phyloP scores from a whole-genome alignment of 768 basidiomycete genomes.

The Kwoniella newhampshirensis region DNA sequence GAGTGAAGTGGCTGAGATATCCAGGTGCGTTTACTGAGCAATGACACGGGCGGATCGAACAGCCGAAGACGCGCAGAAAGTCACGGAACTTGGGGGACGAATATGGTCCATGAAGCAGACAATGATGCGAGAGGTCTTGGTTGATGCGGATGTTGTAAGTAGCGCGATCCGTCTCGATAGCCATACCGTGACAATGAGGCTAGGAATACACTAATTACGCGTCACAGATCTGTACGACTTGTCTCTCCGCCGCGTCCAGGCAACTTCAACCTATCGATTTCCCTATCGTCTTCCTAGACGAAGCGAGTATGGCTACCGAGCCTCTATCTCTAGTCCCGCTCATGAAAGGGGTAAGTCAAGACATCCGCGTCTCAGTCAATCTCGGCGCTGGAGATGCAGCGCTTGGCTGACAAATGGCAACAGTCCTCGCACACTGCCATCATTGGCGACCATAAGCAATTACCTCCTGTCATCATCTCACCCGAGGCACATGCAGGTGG shows the following conservation, averaged over 20 bases:
- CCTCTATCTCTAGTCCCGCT: slow-evolving; percentile 85
- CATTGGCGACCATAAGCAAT: slow-evolving; percentile 96
- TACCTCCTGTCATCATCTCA: slow-evolving; percentile 83
- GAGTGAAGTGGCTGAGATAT: slow-evolving; percentile 1
- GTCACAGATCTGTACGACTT: slow-evolving; percentile 68
- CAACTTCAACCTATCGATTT: slow-evolving; percentile 68
- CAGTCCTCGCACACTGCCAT: slow-evolving; percentile 79
- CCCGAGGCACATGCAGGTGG: slow-evolving; percentile 71
- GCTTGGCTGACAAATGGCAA: slow-evolving; percentile 9
- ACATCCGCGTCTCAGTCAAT: not conserved
- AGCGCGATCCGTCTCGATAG: slow-evolving; percentile 41
- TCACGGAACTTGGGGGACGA: slow-evolving; percentile 4
- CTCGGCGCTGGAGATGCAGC: not conserved
- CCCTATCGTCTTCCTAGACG: slow-evolving; percentile 89
- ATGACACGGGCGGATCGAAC: not conserved
- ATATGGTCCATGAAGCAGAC: slow-evolving; percentile 10
- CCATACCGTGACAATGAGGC: not conserved
- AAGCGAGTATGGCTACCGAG: slow-evolving; percentile 95
- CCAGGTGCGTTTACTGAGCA: not conserved
- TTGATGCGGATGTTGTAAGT: slow-evolving; percentile 48
- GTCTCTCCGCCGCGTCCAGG: slow-evolving; percentile 70
- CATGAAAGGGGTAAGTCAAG: slow-evolving; percentile 82
- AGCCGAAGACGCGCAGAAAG: slow-evolving; percentile 6
- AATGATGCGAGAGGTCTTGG: slow-evolving; percentile 30
- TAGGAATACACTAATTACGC: slow-evolving; percentile 12